These are phyloP conservation scores for Eucalyptus victrix DNA, from an alignment of 345 rosid species.

Conservation along the genomic window DNA sequence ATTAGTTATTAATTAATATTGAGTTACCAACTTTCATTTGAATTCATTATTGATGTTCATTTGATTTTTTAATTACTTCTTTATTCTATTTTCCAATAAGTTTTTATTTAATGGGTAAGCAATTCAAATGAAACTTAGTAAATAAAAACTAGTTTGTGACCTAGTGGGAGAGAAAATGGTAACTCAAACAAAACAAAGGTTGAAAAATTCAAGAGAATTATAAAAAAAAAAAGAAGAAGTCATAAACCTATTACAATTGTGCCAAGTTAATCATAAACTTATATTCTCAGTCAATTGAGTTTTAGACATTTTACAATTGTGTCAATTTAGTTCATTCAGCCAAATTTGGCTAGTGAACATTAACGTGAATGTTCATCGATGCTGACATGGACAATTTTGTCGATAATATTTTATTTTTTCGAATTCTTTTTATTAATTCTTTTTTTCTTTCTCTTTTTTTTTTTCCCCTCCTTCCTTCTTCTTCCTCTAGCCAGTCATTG, in stretches of 20 bases:
- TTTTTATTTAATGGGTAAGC: background rate
- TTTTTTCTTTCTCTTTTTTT: too few species aligned
- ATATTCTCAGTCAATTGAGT: too few species aligned
- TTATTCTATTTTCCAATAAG: background rate
- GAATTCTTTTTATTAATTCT: too few species aligned
- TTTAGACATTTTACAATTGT: too few species aligned
- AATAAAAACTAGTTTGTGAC: background rate
- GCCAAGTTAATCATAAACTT: too few species aligned
- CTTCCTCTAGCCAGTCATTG: accelerated
- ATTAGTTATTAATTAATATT: background rate
- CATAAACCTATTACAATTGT: too few species aligned
- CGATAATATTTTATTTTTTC: too few species aligned
- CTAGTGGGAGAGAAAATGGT: background rate
- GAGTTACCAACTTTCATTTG: background rate
- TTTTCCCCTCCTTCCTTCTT: too few species aligned
- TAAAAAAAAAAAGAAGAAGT: too few species aligned
- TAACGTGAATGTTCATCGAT: accelerated
- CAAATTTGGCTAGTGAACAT: too few species aligned
- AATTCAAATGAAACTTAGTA: background rate
- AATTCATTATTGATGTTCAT: background rate
- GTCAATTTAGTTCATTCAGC: too few species aligned
- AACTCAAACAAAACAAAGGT: background rate
- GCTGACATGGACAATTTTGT: too few species aligned
- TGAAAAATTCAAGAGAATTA: background rate
- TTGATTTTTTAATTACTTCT: background rate